These are phyloP conservation scores for Pugionium dolabratum DNA, from an alignment of 345 rosid species.

Conservation along the genomic window DNA sequence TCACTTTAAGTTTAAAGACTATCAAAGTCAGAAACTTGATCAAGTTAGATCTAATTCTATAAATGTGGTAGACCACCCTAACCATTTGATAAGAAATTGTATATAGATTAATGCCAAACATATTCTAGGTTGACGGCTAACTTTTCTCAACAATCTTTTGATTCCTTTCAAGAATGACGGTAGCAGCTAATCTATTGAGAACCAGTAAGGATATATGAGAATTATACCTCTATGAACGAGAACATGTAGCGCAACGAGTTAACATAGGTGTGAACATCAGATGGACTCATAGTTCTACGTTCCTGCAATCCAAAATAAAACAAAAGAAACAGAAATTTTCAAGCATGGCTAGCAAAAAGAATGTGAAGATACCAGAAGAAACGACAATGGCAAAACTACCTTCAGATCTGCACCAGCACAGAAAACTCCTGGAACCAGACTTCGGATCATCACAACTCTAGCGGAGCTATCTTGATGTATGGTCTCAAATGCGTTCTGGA, in stretches of 20 bases:
- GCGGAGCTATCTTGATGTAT: constrained; percentile 58
- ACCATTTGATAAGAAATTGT: not conserved
- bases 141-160: too few relatives aligned
- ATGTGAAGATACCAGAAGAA: not conserved
- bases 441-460: constrained; percentile 66
- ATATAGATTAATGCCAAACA: not conserved
- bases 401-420: constrained; percentile 97
- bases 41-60: not conserved
- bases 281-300: constrained; percentile 69
- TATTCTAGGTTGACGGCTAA: too few relatives aligned
- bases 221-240: constrained; percentile 67
- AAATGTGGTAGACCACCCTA: not conserved
- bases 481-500: constrained; percentile 58
- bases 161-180: not conserved
- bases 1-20: too few relatives aligned
- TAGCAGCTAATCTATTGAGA: not conserved
- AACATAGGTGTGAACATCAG: constrained; percentile 72
- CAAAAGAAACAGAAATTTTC: not conserved
- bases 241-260: constrained; percentile 75
- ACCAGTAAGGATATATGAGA: not conserved
- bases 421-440: constrained; percentile 76
- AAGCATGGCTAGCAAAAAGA: constrained; percentile 7
- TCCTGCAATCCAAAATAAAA: constrained; percentile 61
- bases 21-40: too few relatives aligned
- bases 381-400: constrained; percentile 34